phyloP scores from a whole-genome alignment of 2,329 filamentous ascomycete genomes.

The Mycogone perniciosa region DNA sequence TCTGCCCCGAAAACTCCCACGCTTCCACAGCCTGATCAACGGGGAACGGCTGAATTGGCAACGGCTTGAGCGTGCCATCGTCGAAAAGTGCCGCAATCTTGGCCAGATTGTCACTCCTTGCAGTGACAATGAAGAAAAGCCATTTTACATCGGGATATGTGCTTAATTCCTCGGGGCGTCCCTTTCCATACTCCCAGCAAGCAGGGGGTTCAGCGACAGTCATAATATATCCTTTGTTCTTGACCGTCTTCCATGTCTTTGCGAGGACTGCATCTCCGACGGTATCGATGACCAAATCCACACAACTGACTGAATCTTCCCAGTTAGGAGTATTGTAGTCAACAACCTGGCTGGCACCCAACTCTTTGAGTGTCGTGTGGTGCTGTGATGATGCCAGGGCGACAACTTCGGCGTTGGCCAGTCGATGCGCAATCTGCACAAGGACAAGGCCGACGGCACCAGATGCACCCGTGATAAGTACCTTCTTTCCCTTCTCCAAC shows the following conservation, averaged over 20 bases:
- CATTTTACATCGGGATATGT: constrained; percentile 18
- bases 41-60: constrained; percentile 19
- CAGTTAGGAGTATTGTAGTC: constrained; percentile 22
- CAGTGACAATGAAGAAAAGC: constrained; percentile 26
- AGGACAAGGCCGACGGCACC: constrained; percentile 25
- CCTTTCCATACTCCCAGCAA: constrained; percentile 23
- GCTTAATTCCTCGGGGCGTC: constrained; percentile 15
- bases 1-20: constrained; percentile 19
- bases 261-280: constrained; percentile 23
- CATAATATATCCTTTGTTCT: constrained; percentile 24
- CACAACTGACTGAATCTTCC: constrained; percentile 16
- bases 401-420: constrained; percentile 20
- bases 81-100: constrained; percentile 19
- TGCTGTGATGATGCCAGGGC: constrained; percentile 23
- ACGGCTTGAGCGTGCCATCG: constrained; percentile 14
- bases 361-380: constrained; percentile 12
- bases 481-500: constrained; percentile 10
- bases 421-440: constrained; percentile 23
- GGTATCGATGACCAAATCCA: constrained; percentile 28
- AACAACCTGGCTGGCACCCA: constrained; percentile 20
- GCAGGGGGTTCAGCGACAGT: constrained; percentile 31
- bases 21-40: constrained; percentile 20
- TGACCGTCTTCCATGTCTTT: constrained; percentile 25
- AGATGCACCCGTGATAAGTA: constrained; percentile 26
- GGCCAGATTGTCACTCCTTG: constrained; percentile 15